phyloP scores from a whole-genome alignment of 1,284 basidiomycete genomes.

The Apiotrichum veenhuisii region DNA sequence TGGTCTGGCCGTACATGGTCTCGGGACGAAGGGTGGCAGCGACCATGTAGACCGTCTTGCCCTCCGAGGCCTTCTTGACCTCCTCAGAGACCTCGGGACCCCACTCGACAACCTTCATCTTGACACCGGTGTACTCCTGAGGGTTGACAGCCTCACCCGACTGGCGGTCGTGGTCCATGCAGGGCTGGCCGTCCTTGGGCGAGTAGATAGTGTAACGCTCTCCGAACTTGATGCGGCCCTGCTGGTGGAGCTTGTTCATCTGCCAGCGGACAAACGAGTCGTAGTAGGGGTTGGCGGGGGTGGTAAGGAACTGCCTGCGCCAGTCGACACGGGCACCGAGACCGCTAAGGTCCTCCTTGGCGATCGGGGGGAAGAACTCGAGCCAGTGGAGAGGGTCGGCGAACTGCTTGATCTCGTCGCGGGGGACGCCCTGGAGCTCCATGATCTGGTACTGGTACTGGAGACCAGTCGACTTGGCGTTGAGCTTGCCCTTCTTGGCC shows the following conservation, averaged over 20 bases:
- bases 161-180: conserved; percentile 98
- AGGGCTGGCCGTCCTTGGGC: conserved; percentile 98
- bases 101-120: conserved; percentile 91
- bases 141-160: conserved; percentile 94
- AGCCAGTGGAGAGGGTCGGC: conserved; percentile 92
- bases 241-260: conserved; percentile 82
- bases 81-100: conserved; percentile 58
- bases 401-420: conserved; percentile 89
- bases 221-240: conserved; percentile 94
- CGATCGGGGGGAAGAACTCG: conserved; percentile 93
- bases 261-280: conserved; percentile 99
- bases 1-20: conserved; percentile 99
- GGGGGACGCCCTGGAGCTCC: conserved; percentile 85
- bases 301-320: conserved; percentile 89
- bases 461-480: conserved; percentile 87
- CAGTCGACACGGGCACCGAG: conserved; percentile 96
- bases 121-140: conserved; percentile 93
- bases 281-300: conserved; percentile 94
- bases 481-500: conserved; percentile 93
- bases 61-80: conserved; percentile 62
- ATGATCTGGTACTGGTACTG: conserved; percentile 99
- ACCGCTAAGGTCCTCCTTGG: conserved; percentile 77
- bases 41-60: conserved; percentile 83
- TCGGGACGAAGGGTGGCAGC: conserved; percentile 95
- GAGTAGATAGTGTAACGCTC: conserved; percentile 99